Evolutionary conservation across 208 protist species (phyloP).

Genomic region (Acanthamoeba comandoni): DNA sequence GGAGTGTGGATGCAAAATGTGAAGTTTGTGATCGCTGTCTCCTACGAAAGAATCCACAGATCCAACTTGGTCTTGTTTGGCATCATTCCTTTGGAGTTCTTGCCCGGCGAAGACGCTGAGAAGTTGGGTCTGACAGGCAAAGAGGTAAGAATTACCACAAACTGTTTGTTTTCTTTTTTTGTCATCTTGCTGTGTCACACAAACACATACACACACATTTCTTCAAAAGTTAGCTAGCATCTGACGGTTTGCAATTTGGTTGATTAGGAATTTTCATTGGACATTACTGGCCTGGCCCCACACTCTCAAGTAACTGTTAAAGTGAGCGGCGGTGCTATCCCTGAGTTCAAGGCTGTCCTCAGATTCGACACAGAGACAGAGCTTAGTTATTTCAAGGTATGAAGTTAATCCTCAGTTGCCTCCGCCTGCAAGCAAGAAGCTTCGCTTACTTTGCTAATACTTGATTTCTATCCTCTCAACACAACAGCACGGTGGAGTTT

Average conservation of each 20-base stretch:
- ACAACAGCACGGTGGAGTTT: conserved; percentile 91
- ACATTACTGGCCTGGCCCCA: conserved; percentile 41
- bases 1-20: conserved; percentile 92
- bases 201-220: too few relatives aligned
- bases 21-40: conserved; percentile 87
- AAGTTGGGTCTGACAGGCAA: conserved; percentile 66
- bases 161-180: too few relatives aligned
- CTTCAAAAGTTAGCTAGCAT: too few relatives aligned
- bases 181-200: too few relatives aligned
- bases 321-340: conserved; percentile 89
- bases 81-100: conserved; percentile 96
- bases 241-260: too few relatives aligned
- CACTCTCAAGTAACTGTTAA: conserved; percentile 88
- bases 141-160: not conserved
- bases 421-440: not conserved
- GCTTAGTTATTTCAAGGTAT: conserved; percentile 92
- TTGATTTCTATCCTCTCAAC: not conserved
- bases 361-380: conserved; percentile 95
- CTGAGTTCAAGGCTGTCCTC: conserved; percentile 90
- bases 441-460: not conserved
- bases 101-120: conserved; percentile 89
- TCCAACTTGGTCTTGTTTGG: conserved; percentile 96
- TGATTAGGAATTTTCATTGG: conserved; percentile 46
- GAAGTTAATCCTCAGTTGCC: not conserved
- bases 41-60: conserved; percentile 92